Conservation (phyloP, 1,284 basidiomycete genomes). For the Stygiomarasmius scandens region DNA sequence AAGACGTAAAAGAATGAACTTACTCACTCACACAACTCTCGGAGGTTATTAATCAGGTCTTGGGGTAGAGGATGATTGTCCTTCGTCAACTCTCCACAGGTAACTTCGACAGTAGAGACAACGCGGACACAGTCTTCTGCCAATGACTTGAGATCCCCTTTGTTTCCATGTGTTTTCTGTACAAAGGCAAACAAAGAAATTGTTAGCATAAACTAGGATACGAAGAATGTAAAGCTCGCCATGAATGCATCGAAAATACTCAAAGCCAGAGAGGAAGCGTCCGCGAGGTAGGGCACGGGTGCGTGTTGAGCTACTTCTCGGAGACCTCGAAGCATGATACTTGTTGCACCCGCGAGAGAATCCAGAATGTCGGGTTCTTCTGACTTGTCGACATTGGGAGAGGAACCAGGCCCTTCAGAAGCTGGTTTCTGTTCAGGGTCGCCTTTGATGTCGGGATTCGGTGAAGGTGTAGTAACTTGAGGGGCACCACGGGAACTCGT, state of each 20-base stretch:
- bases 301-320: not conserved
- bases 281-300: slow-evolving; percentile 4
- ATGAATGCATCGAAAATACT: slow-evolving; percentile 7
- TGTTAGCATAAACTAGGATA: no score
- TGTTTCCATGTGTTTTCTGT: no score
- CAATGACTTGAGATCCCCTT: no score
- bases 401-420: no score
- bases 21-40: slow-evolving; percentile 6
- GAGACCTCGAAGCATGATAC: not conserved
- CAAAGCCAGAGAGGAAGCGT: slow-evolving; percentile 4
- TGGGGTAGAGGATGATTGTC: not conserved
- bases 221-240: not conserved
- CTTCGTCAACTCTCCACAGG: slow-evolving; percentile 8
- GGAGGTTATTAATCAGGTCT: not conserved
- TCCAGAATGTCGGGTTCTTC: not conserved
- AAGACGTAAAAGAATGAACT: not conserved
- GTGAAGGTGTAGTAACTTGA: no score
- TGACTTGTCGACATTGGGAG: no score
- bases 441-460: no score
- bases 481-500: no score
- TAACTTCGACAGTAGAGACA: slow-evolving; percentile 2
- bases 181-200: no score
- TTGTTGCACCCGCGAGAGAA: not conserved
- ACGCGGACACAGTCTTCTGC: slow-evolving; percentile 2
- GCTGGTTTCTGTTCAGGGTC: no score